Conservation (phyloP, 2,329 filamentous ascomycete species). For the Pseudopithomyces chartarum region DNA sequence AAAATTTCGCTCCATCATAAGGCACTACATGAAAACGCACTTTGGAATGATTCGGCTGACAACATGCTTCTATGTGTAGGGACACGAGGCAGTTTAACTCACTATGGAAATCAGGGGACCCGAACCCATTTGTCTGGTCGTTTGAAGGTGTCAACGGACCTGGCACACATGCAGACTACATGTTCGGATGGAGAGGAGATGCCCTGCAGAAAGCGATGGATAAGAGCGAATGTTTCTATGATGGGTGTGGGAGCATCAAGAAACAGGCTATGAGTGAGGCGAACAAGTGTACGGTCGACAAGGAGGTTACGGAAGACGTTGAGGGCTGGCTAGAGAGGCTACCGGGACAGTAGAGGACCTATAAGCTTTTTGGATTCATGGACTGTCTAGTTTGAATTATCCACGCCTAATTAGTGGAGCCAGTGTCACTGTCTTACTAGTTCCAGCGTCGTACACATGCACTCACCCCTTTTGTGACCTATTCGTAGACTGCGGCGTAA, state of each 20-base stretch:
- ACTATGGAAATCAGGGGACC: conserved; percentile 21
- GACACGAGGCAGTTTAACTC: conserved; percentile 32
- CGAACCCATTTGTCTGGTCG: conserved; percentile 21
- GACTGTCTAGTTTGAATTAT: no score
- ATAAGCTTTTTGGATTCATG: not conserved
- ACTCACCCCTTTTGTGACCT: no score
- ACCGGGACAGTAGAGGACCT: conserved; percentile 15
- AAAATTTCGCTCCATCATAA: no score
- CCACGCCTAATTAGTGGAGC: no score
- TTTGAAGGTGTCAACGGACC: conserved; percentile 17
- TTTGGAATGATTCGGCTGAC: no score
- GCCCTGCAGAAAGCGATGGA: conserved; percentile 21
- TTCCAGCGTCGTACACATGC: not conserved
- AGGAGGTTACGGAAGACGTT: conserved; percentile 22
- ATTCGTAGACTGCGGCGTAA: no score
- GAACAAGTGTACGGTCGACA: conserved; percentile 29
- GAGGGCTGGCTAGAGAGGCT: conserved; percentile 13
- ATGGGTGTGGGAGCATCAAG: conserved; percentile 25
- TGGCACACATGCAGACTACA: conserved; percentile 31
- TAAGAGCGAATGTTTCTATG: conserved; percentile 25
- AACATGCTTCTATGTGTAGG: not conserved
- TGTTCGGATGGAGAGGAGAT: conserved; percentile 28
- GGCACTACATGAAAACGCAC: no score
- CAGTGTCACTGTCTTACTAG: not conserved
- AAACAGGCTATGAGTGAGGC: conserved; percentile 28